phyloP scores from a whole-genome alignment of 2,329 filamentous ascomycete species.

The Colletotrichum sp. region DNA sequence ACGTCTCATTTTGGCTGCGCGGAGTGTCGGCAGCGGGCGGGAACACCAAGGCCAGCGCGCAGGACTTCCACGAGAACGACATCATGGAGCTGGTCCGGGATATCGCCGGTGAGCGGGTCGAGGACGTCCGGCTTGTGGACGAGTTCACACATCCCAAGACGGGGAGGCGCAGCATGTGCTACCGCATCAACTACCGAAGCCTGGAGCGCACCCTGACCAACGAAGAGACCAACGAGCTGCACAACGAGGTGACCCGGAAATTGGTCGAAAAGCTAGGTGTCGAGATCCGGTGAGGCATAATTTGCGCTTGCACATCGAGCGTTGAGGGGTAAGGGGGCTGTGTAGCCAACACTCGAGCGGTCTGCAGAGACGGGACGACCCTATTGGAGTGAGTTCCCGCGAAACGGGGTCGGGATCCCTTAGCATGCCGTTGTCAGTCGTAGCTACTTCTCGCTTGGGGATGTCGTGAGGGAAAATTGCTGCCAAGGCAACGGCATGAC shows the following conservation, averaged over 20 bases:
- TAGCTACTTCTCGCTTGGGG: background rate
- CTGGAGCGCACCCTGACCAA: constrained; percentile 90
- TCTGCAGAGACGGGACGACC: constrained; percentile 10
- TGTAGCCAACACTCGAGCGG: background rate
- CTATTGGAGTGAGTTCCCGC: background rate
- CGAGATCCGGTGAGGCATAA: constrained; percentile 62
- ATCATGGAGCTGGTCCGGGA: constrained; percentile 93
- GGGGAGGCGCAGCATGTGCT: constrained; percentile 83
- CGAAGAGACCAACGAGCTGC: constrained; percentile 77
- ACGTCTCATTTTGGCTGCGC: constrained; percentile 91
- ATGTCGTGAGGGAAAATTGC: background rate
- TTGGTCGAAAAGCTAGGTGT: constrained; percentile 78
- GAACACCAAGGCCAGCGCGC: constrained; percentile 41
- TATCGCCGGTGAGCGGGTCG: constrained; percentile 81
- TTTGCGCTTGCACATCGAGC: background rate
- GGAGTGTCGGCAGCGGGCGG: constrained; percentile 53
- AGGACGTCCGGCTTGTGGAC: constrained; percentile 86
- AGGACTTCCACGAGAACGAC: constrained; percentile 88
- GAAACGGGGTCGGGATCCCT: background rate
- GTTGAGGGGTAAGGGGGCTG: constrained; percentile 20
- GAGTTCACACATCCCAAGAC: constrained; percentile 89
- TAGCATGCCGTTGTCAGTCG: background rate
- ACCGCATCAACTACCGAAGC: constrained; percentile 92
- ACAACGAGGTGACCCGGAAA: constrained; percentile 68
- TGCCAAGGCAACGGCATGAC: background rate